These are phyloP conservation scores for Plasmodium blacklocki DNA, from an alignment of 169 alveolate genomes.

Conservation along the genomic window DNA sequence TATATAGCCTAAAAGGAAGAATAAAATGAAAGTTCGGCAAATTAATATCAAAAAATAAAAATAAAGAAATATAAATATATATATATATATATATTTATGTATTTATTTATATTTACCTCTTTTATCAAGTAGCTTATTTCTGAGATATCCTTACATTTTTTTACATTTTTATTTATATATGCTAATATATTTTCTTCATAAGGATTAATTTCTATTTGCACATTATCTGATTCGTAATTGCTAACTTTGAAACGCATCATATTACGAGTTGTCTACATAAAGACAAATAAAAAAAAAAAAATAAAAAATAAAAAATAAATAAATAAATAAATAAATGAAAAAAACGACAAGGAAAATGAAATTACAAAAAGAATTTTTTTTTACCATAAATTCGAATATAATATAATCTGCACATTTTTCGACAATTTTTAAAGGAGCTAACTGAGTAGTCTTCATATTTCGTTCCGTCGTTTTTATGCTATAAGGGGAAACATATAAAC, in stretches of 20 bases:
- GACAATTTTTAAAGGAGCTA: constrained; percentile 60
- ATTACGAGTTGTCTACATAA: constrained; percentile 53
- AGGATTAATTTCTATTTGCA: constrained; percentile 58
- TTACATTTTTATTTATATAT: constrained; percentile 52
- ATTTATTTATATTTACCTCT: constrained; percentile 39
- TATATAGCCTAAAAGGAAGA: constrained; percentile 59
- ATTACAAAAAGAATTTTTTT: background rate
- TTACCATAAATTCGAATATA: constrained; percentile 64
- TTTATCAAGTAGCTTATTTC: constrained; percentile 66
- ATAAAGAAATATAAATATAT: background rate
- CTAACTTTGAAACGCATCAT: constrained; percentile 40
- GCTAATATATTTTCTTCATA: constrained; percentile 54
- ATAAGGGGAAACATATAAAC: constrained; percentile 2
- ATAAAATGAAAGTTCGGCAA: background rate
- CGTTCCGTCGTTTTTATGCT: constrained; percentile 66
- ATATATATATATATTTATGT: background rate
- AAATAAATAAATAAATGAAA: background rate
- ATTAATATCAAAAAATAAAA: background rate
- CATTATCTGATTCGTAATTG: constrained; percentile 36
- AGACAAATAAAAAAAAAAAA: background rate
- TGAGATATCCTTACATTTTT: constrained; percentile 69
- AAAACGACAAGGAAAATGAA: constrained; percentile 1
- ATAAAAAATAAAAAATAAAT: background rate
- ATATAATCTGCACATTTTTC: constrained; percentile 51
- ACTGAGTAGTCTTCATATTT: constrained; percentile 71